Conservation (phyloP, 1,284 basidiomycete genomes). For the Irpex sp. region DNA sequence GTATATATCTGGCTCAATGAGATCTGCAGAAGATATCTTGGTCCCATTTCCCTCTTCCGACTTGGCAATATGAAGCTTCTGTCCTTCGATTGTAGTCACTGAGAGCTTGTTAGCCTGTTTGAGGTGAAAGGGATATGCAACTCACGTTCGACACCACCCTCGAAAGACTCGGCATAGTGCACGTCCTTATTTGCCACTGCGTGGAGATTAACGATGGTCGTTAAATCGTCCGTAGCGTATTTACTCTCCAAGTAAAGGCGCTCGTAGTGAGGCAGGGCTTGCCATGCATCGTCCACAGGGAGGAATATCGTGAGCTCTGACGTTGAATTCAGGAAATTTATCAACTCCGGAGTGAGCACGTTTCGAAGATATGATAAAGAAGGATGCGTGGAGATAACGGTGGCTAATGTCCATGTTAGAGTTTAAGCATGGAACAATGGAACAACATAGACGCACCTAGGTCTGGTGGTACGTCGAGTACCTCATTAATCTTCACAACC, state of each 20-base stretch:
- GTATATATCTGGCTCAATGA: slow-evolving; percentile 78
- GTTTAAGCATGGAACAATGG: not conserved
- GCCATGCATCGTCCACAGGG: slow-evolving; percentile 82
- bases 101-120: slow-evolving; percentile 9
- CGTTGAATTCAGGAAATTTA: slow-evolving; percentile 52
- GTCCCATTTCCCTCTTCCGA: slow-evolving; percentile 44
- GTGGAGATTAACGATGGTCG: slow-evolving; percentile 76
- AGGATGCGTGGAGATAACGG: slow-evolving; percentile 52
- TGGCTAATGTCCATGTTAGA: slow-evolving; percentile 36
- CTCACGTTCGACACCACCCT: slow-evolving; percentile 53
- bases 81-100: slow-evolving; percentile 75
- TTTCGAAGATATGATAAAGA: slow-evolving; percentile 69
- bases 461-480: slow-evolving; percentile 76
- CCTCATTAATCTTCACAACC: slow-evolving; percentile 71
- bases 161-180: slow-evolving; percentile 62
- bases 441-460: slow-evolving; percentile 51
- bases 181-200: slow-evolving; percentile 55
- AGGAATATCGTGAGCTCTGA: slow-evolving; percentile 88
- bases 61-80: slow-evolving; percentile 56
- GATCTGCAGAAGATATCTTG: slow-evolving; percentile 60
- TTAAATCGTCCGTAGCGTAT: slow-evolving; percentile 78
- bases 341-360: slow-evolving; percentile 58
- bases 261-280: slow-evolving; percentile 61
- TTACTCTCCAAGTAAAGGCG: slow-evolving; percentile 83
- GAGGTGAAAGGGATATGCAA: slow-evolving; percentile 4